Base-by-base conservation (phyloP, 2,329 filamentous ascomycete genomes). In the Aspergillus sp. region DNA sequence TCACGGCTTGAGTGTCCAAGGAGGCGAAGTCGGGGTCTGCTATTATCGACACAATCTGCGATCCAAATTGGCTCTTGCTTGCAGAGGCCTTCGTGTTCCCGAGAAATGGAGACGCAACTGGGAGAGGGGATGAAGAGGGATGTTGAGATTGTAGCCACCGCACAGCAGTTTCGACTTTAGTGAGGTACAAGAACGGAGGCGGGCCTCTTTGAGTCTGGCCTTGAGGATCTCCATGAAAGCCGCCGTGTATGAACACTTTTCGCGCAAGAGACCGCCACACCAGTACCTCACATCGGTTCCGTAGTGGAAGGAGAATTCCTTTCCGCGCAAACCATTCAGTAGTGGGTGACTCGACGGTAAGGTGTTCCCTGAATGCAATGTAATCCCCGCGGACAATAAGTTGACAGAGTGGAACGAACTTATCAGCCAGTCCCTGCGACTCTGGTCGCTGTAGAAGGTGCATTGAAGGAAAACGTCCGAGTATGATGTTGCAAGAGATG, bases 261-360 rank as follows among this genome's bases (percentile, higher is more conserved):
- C 93, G 87, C 19, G 90, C 86, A 7, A 98, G 84, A 1, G 90
- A 91, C 15, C 94, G 88, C 92, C 92, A 97, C 13, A 96, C 86
- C 2, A 96, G 82, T 1, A 92, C 87, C 59, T 95, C 90, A 61
- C 93, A 89, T 56, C 92, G 87, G 71, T 91, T 91, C 3, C 87
- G 84, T 11, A 97, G 81, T 15, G 90, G 87, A 6, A 96, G 83
- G 23, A 96, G 84, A 28, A 97, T 84, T 1, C 91, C 89, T 72
- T 89, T 90, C 45, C 85, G 83, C 30, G 92, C 86, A 61, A 97
- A 89, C 89, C 91, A 97, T 51, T 84, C 77, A 57, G 89, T 86
- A 68, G 89, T 82, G 4, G 76, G 68, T 13, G 77, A 80, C 23
- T 81, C 74, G 3, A 79, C 71, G 9, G 85, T 84, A 7, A 96